phyloP scores from a whole-genome alignment of 495 filamentous ascomycete species.

The Penicillium cinerascens region DNA sequence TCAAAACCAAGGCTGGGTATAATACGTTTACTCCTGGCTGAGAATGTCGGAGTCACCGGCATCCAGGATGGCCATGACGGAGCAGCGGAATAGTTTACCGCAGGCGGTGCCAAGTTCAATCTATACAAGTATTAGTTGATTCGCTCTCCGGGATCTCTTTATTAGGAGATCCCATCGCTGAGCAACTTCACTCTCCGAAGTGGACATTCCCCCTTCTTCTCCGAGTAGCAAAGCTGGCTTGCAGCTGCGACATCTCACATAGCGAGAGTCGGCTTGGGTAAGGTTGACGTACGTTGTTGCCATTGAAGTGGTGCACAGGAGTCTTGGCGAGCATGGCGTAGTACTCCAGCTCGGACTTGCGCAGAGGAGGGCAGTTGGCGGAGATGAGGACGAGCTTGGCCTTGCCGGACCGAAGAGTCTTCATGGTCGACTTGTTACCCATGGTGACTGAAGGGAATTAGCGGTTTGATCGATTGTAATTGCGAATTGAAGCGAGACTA shows the following conservation, averaged over 20 bases:
- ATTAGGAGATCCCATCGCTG: conserved; percentile 39
- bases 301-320: conserved; percentile 94
- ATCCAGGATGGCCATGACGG: conserved; percentile 93
- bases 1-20: neutral
- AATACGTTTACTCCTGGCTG: conserved; percentile 4
- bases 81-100: conserved; percentile 81
- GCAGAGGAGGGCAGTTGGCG: conserved; percentile 92
- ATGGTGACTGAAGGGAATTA: conserved; percentile 56
- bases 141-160: conserved; percentile 27
- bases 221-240: conserved; percentile 31
- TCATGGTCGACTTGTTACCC: conserved; percentile 95
- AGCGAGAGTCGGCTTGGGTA: conserved; percentile 7
- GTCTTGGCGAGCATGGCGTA: conserved; percentile 94
- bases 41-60: conserved; percentile 99
- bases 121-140: conserved; percentile 48
- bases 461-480: conserved; percentile 1
- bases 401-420: conserved; percentile 72
- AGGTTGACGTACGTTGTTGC: conserved; percentile 84
- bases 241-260: conserved; percentile 17
- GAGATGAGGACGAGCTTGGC: conserved; percentile 73
- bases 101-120: conserved; percentile 96
- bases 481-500: conserved; percentile 4
- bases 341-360: conserved; percentile 91
- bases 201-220: conserved; percentile 25
- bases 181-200: conserved; percentile 63